Evolutionary conservation across 2,329 filamentous ascomycete genomes (phyloP).

Genomic region (Curvularia eragrostidis): DNA sequence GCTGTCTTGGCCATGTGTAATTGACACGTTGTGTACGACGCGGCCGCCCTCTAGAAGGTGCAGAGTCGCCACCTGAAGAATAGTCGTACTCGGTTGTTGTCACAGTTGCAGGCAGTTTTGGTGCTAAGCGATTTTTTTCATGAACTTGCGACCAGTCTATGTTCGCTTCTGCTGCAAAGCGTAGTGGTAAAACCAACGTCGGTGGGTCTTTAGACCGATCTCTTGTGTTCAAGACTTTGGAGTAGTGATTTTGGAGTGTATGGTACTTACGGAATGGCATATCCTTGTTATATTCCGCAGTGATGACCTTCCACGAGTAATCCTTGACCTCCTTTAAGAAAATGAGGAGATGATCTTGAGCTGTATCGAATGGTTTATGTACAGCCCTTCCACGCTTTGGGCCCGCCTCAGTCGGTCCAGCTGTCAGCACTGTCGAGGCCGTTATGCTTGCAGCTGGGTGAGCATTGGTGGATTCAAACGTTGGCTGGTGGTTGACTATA

Average conservation of each 20-base stretch:
- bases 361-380: constrained; percentile 20
- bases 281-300: constrained; percentile 30
- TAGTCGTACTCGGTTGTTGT: constrained; percentile 21
- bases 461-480: neutral
- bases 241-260: constrained; percentile 40
- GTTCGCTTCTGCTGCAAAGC: constrained; percentile 34
- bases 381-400: neutral
- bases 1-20: constrained; percentile 36
- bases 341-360: constrained; percentile 46
- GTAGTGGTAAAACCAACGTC: constrained; percentile 29
- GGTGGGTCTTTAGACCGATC: constrained; percentile 34
- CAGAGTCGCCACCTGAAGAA: constrained; percentile 31
- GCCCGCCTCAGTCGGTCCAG: neutral
- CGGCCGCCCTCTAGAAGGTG: constrained; percentile 23
- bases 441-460: neutral
- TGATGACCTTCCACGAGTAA: constrained; percentile 48
- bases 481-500: neutral
- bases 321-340: constrained; percentile 52
- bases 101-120: neutral
- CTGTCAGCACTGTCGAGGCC: neutral
- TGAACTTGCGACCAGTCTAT: constrained; percentile 34
- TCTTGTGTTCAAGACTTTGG: constrained; percentile 34
- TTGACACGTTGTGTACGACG: constrained; percentile 36
- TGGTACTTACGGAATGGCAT: constrained; percentile 42
- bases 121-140: constrained; percentile 1